Conservation (phyloP, 73 alveolate species). For the Paramecium primaurelia region DNA sequence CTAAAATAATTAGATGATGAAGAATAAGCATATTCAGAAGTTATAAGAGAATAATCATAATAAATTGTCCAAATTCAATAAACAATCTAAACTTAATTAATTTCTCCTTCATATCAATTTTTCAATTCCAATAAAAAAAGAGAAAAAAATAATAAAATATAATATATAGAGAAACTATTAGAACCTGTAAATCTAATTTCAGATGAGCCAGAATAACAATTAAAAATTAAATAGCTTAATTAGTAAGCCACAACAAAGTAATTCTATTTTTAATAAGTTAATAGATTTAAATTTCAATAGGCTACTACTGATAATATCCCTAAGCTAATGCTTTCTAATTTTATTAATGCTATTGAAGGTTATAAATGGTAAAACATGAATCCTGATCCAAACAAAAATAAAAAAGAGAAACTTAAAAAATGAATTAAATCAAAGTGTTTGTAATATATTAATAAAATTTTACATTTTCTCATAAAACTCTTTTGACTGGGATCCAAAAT, state of each 20-base stretch:
- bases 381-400: background rate
- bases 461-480: background rate
- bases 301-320: background rate
- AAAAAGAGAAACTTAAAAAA: background rate
- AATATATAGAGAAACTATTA: background rate
- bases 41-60: background rate
- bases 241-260: background rate
- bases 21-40: background rate
- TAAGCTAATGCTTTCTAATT: background rate
- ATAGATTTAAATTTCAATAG: constrained; percentile 6
- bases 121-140: background rate
- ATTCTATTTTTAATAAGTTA: background rate
- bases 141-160: background rate
- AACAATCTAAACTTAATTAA: background rate
- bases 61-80: background rate
- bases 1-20: constrained; percentile 27
- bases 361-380: constrained; percentile 34
- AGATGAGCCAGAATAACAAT: background rate
- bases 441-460: background rate
- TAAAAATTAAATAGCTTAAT: background rate
- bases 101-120: background rate
- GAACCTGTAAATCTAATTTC: background rate
- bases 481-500: background rate
- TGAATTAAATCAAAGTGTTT: background rate
- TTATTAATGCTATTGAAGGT: background rate